Evolutionary conservation across 2,329 filamentous ascomycete genomes (phyloP).

Genomic region (Conoideocrella luteorostrata): DNA sequence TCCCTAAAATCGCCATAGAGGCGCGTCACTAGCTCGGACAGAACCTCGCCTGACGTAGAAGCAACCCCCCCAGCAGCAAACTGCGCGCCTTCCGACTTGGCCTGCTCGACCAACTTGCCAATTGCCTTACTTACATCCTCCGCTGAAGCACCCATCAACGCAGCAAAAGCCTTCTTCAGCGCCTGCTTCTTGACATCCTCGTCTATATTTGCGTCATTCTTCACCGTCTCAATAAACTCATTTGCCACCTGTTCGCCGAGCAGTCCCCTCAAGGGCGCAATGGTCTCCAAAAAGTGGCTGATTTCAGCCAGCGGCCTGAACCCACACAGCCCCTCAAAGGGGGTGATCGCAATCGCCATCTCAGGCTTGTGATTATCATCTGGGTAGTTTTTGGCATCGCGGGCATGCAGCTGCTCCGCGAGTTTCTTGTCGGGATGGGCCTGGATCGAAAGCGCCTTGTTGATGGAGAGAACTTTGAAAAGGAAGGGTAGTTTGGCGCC

Average conservation of each 20-base stretch:
- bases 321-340: constrained; percentile 92
- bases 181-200: constrained; percentile 66
- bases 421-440: constrained; percentile 92
- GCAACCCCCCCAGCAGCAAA: constrained; percentile 69
- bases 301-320: constrained; percentile 88
- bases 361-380: constrained; percentile 99
- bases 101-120: constrained; percentile 63
- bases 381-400: constrained; percentile 89
- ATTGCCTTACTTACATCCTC: constrained; percentile 50
- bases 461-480: constrained; percentile 95
- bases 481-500: constrained; percentile 84
- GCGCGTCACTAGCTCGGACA: constrained; percentile 70
- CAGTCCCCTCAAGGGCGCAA: constrained; percentile 53
- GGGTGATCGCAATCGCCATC: constrained; percentile 96
- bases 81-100: constrained; percentile 58
- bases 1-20: constrained; percentile 78
- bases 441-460: constrained; percentile 94
- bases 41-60: constrained; percentile 60
- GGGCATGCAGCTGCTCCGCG: constrained; percentile 78
- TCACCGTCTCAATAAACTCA: constrained; percentile 45
- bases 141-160: constrained; percentile 71
- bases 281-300: constrained; percentile 65
- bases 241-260: constrained; percentile 59
- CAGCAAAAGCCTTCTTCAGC: constrained; percentile 67
- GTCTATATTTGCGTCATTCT: constrained; percentile 34